Evolutionary conservation across 495 filamentous ascomycete species (phyloP).

Genomic region (Cercophora samala): DNA sequence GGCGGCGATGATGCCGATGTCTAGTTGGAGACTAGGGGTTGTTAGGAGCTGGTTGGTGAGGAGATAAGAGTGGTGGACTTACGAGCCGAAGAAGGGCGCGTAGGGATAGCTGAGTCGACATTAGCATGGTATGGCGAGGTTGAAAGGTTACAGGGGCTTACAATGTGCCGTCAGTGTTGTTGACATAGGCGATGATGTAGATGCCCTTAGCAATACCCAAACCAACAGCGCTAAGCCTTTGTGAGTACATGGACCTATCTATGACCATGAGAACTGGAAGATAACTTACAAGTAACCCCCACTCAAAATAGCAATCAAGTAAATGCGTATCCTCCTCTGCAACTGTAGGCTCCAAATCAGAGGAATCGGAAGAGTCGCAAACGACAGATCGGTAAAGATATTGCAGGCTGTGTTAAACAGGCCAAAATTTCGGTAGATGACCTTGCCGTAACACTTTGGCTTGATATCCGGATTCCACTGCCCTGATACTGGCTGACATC

Average conservation of each 20-base stretch:
- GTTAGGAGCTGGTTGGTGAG: conserved; percentile 5
- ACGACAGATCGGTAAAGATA: conserved; percentile 46
- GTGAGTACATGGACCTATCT: not conserved
- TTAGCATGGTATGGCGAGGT: too few relatives aligned
- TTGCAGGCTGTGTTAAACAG: conserved; percentile 45
- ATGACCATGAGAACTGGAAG: not conserved
- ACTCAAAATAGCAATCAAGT: conserved; percentile 43
- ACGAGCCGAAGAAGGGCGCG: conserved; percentile 34
- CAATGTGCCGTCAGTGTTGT: conserved; percentile 30
- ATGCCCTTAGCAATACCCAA: conserved; percentile 33
- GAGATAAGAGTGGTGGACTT: conserved; percentile 15
- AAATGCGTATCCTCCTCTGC: conserved; percentile 37
- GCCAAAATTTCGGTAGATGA: conserved; percentile 37
- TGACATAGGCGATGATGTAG: conserved; percentile 30
- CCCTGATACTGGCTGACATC: conserved; percentile 35
- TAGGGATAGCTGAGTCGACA: conserved; percentile 25
- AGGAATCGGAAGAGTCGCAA: conserved; percentile 45
- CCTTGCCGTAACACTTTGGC: conserved; percentile 32
- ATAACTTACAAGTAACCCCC: conserved; percentile 42
- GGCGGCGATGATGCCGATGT: conserved; percentile 46
- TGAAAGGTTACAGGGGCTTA: conserved; percentile 14
- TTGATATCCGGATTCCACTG: conserved; percentile 31
- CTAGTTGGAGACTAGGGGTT: conserved; percentile 43
- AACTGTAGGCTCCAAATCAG: conserved; percentile 46
- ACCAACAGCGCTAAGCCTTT: conserved; percentile 22